Conservation (phyloP, 768 basidiomycete genomes). For the Tephrocybe sp. region DNA sequence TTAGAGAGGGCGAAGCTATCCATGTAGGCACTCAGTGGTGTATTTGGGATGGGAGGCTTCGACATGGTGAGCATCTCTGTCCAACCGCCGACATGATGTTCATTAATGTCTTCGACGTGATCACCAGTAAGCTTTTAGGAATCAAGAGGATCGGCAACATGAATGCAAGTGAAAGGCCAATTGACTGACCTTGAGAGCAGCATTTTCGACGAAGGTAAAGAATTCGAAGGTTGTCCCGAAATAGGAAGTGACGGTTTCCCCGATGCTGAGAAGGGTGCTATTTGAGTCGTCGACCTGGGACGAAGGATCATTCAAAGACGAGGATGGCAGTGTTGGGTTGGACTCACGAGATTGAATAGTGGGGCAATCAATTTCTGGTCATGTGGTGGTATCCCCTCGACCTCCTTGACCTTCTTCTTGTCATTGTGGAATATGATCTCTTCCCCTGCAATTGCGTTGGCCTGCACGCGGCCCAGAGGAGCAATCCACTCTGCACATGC, state of each 20-base stretch:
- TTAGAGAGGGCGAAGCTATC: constrained; percentile 71
- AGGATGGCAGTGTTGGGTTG: background rate
- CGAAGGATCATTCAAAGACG: background rate
- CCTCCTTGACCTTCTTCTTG: constrained; percentile 63
- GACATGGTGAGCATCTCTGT: constrained; percentile 76
- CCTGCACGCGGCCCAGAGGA: constrained; percentile 59
- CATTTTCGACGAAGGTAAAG: constrained; percentile 67
- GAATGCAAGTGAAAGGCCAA: background rate
- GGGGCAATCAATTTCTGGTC: constrained; percentile 66
- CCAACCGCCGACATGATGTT: constrained; percentile 81
- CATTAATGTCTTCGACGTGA: constrained; percentile 80
- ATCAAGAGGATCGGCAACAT: background rate
- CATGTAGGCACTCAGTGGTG: constrained; percentile 78
- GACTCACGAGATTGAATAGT: constrained; percentile 75
- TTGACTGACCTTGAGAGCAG: constrained; percentile 60
- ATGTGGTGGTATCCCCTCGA: constrained; percentile 59
- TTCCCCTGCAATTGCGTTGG: constrained; percentile 66
- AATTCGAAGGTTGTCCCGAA: constrained; percentile 85
- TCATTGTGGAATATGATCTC: constrained; percentile 68
- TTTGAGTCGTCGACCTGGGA: constrained; percentile 76
- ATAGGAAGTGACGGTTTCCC: constrained; percentile 62
- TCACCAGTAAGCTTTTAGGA: constrained; percentile 61
- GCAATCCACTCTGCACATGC: constrained; percentile 78
- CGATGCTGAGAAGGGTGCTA: constrained; percentile 65
- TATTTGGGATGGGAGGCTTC: constrained; percentile 68